Base-by-base conservation (phyloP, 176 grass and related monocot species). In the Puya raimondii region DNA sequence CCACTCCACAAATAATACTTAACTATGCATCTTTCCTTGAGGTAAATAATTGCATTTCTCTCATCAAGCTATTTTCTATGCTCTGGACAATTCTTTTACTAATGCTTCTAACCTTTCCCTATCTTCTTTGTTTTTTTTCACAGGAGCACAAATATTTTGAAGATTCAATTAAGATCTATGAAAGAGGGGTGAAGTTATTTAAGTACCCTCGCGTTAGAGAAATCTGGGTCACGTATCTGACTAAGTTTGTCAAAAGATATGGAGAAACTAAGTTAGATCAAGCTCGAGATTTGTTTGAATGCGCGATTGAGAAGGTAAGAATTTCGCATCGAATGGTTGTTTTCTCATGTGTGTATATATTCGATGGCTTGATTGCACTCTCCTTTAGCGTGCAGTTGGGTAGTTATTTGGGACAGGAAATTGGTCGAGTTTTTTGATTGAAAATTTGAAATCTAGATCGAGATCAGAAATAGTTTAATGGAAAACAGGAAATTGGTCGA, bases 121-220 rank as follows among this genome's bases (percentile, higher is more conserved):
- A n/a, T n/a, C n/a, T n/a, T n/a, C 3, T 73, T 66, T 82, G 68
- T 14, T 33, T 50, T 47, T 47, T 18, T 77, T 47, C 14, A 66
- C 68, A 88, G 90, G 86, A 93, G 71, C 75, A 89, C 51, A 93
- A 81, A 23, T 93, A 89, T 80, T 93, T 89, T 10, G 90, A 93
- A 76, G 90, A 93, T 79, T 83, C 86, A 79, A 89, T 93, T 78
- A 86, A 93, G 73, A 86, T 93, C 63, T 89, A 81, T 86, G 90
- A 93, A 75, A 83, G 90, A 70, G 90, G 90, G 3, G 90, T 93
- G 51, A 93, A 93, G 66, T 86, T 93, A 73, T 93, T 93, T 48
- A 93, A 93, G 50, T 93, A 89, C 58, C 90, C 86, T 7, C 90
- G 89, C 42, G 90, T 93, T 81, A 89, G 80, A 64, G 77, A 85